Evolutionary conservation across 208 protist genomes (phyloP), one percentile per base, ranked within the genome.

Genomic region (Trypanosomatidae sp.): DNA sequence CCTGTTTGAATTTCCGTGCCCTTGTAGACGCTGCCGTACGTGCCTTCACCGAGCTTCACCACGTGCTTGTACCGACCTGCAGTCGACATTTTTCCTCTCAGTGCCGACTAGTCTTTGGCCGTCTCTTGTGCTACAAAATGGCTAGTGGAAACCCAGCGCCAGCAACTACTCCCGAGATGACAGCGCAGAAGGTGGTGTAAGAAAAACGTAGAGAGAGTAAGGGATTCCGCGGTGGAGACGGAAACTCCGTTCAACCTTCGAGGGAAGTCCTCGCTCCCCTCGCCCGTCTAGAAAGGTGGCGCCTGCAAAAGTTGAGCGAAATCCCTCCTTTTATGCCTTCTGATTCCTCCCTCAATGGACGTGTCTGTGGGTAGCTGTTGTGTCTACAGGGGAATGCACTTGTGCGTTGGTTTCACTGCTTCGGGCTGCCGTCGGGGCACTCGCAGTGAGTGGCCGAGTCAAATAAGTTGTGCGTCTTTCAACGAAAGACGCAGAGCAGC

Each of bases 1-100:
- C 86, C 86, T 0, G 89, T 98, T 17, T 77, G 69, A 7, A 86
- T 69, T 67, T 99, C 92, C 30, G 89, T 92, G 3, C 95, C 98
- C 81, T 98, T 99, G 87, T 98, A 99, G n/a, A 99, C 98, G 39
- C 97, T 94, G 50, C 98, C 98, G 77, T 99, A 99, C 9, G 98
- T 99, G 22, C 98, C 98, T 72, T 98, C 91, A 7, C 98, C 98
- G n/a, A 99, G 87, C 81, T 99, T 99, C 44, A 96, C 92, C 22
- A 99, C 74, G 70, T 97, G 97, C 28, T 90, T 66, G 73, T 98
- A 99, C 7, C 84, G 76, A 13, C 90, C 90, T 33, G 82, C 73
- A 13, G 89, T 95, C 1, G 91, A 93, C 91, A 95, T 94, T 58
- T 28, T 39, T 15, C 13, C 15, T 8, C 28, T 47, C 15, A 22